A percentile compares a stretch with the other conserved stretches of the same genome.
phyloP scores from a whole-genome alignment of 305 asterid species.

The Nicotiana rustica region DNA sequence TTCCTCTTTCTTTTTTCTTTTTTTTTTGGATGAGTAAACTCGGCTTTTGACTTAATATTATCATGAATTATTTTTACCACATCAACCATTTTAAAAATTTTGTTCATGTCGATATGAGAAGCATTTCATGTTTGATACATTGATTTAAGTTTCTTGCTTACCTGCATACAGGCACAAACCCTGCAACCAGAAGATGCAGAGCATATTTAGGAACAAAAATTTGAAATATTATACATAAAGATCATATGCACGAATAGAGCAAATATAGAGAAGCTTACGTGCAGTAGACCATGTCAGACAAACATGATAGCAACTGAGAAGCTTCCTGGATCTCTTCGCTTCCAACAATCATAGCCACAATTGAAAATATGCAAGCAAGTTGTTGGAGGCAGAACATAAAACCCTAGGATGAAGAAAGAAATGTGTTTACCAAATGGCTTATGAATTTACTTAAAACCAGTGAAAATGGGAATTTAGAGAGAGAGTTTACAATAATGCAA shows the following conservation, averaged over 20 bases:
- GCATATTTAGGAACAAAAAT: constrained; percentile 43
- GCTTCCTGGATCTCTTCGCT: constrained; percentile 89
- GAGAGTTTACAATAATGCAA: constrained; percentile 84
- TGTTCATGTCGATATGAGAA: not conserved
- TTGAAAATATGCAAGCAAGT: constrained; percentile 94
- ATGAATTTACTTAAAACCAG: not conserved
- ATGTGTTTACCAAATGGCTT: constrained; percentile 20
- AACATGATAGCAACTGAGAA: constrained; percentile 81
- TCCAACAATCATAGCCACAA: constrained; percentile 93
- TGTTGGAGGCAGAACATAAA: constrained; percentile 98
- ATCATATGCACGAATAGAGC: constrained; percentile 27
- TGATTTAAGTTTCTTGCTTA: constrained; percentile 50
- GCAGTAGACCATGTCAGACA: constrained; percentile 94
- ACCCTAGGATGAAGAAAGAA: constrained; percentile 60
- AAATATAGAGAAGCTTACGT: constrained; percentile 59
- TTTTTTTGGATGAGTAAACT: not conserved
- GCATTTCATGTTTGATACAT: not conserved
- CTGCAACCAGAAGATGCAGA: constrained; percentile 54
- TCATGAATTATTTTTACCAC: not conserved
- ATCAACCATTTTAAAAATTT: not conserved
- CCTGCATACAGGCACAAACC: constrained; percentile 99
- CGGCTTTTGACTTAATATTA: not conserved
- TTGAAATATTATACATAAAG: constrained; percentile 14
- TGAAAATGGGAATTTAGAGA: constrained; percentile 25
- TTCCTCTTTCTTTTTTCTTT: not conserved